Base-by-base conservation (phyloP, 2,329 filamentous ascomycete species). In the Sarocladium strictum region DNA sequence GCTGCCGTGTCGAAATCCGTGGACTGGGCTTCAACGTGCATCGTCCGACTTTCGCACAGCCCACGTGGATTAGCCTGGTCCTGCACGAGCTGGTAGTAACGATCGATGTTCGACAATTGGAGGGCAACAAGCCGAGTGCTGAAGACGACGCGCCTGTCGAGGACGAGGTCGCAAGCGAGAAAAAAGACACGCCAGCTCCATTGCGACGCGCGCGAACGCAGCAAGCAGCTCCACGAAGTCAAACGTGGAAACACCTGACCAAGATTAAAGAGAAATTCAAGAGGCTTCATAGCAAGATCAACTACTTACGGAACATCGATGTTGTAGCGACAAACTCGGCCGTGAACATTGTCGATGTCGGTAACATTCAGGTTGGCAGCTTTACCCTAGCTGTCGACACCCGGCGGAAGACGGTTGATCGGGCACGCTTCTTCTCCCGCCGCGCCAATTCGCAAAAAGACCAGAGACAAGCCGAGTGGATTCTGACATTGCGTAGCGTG, bases 41-140 rank as follows among this genome's bases (percentile, higher is more conserved):
- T 72, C 85, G 92, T 3, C 94, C 94, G 12, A 97, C 94, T 5
- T 97, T 99, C 71, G 90, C 93, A 47, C 91, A 97, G 69, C 94
- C 94, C 43, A 97, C 95, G 58, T 97, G 93, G 91, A 76, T 96
- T 63, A 97, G 92, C 68, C 78, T 99, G 52, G 89, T 94, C 9
- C 73, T 99, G 57, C 89, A 84, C 63, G 94, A 97, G 66, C 76
- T 97, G 51, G 88, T 85, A 51, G 79, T 99, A 52, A 95, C 90
- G 0, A 69, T 97, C 41, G 90, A 99, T 66, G 75, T 91, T 45
- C 80, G 81, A 57, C 80, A 83, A 49, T 70, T 94, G 40, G 80
- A 82, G 60, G 73, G 73, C 24, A 74, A 73, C 54, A 79, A 76
- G 60, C 55, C 64, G 1, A 24, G 19, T 11, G 21, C n/a, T 15